Evolutionary conservation across 108 stramenopile genomes (phyloP).

Genomic region (Nitzschia palea): DNA sequence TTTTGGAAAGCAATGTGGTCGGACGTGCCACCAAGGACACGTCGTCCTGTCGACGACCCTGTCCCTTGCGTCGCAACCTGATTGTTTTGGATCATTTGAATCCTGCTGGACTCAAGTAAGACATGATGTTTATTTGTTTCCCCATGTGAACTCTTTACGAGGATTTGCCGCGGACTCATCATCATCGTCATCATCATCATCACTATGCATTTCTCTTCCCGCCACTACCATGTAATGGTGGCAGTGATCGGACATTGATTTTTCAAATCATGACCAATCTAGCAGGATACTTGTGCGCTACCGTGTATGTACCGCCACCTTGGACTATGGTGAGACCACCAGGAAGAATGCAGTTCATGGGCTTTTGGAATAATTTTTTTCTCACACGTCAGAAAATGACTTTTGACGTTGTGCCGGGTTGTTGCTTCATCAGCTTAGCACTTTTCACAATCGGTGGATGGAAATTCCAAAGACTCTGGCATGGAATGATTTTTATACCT

Average conservation of each 20-base stretch:
- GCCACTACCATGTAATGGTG: too few species aligned
- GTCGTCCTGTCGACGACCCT: conserved; percentile 1
- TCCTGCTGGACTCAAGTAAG: background rate
- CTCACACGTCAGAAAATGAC: background rate
- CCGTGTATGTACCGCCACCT: conserved; percentile 4
- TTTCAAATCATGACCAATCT: conserved; percentile 7
- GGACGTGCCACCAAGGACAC: too few species aligned
- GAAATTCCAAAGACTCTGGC: background rate
- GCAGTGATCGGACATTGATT: conserved; percentile 3
- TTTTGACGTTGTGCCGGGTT: background rate
- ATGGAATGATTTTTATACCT: conserved; percentile 3
- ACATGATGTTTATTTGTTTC: background rate
- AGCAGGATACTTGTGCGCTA: conserved; percentile 10
- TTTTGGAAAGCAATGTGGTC: too few species aligned
- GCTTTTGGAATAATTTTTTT: background rate
- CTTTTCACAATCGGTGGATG: background rate
- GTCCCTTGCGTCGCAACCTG: background rate
- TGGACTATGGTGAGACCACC: background rate
- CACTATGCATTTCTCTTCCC: background rate
- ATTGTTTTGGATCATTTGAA: conserved; percentile 2
- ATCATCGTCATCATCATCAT: background rate
- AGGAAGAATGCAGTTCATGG: background rate
- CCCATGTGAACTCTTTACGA: background rate
- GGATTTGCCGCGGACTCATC: background rate
- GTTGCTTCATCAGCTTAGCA: background rate